phyloP scores from a whole-genome alignment of 306 rosid genomes.

The Quercus rubra region DNA sequence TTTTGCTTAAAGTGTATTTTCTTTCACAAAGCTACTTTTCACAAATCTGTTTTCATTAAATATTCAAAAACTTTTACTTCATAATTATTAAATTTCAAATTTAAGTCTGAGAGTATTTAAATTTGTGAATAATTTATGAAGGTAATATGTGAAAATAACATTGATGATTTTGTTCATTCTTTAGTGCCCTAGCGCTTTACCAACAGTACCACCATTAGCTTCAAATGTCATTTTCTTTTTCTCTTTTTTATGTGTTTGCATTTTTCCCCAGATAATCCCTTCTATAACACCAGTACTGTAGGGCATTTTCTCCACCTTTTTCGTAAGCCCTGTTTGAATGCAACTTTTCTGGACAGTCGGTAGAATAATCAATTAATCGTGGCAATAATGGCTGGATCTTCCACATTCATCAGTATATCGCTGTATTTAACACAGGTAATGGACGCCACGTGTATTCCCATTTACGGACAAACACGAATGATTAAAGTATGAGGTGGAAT shows the following conservation, averaged over 20 bases:
- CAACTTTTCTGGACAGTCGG: background rate
- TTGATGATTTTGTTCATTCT: too few species aligned
- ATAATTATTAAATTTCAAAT: too few species aligned
- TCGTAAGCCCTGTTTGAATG: background rate
- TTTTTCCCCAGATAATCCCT: background rate
- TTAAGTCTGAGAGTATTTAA: too few species aligned
- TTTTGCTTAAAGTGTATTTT: too few species aligned
- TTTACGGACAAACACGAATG: background rate
- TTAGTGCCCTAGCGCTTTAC: too few species aligned
- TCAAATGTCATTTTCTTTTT: background rate
- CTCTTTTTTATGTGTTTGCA: background rate
- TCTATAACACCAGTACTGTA: background rate
- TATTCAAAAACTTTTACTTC: too few species aligned
- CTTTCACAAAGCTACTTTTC: too few species aligned
- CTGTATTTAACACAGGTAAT: background rate
- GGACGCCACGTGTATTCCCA: conserved; percentile 26
- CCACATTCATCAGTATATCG: background rate
- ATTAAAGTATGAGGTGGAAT: background rate
- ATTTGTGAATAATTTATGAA: too few species aligned
- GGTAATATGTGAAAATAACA: too few species aligned
- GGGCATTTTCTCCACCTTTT: background rate
- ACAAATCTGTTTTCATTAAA: too few species aligned
- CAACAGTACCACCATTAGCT: background rate
- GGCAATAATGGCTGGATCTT: background rate
- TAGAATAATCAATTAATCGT: background rate